Evolutionary conservation across 106 monocot genomes (phyloP).

Genomic region (Dendrobium chrysotoxum): DNA sequence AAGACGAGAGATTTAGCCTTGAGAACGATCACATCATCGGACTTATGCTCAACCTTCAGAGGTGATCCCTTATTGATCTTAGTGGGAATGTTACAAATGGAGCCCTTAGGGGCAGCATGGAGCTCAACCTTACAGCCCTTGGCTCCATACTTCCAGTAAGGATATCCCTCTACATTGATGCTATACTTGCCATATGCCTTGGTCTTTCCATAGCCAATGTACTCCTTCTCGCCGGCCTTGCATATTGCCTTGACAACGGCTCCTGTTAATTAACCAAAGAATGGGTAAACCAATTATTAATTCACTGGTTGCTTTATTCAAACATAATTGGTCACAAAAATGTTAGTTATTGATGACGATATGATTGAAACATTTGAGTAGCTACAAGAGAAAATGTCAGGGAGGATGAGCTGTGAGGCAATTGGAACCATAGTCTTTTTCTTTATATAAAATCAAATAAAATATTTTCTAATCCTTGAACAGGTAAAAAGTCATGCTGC

Average conservation of each 20-base stretch:
- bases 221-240: conserved; percentile 20
- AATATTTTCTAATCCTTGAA: neutral
- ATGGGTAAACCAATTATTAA: neutral
- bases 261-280: conserved; percentile 20
- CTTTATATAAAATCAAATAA: too few species aligned
- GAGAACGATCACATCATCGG: conserved; percentile 24
- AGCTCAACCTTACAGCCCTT: conserved; percentile 34
- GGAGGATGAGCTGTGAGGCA: neutral
- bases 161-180: conserved; percentile 29
- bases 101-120: conserved; percentile 45
- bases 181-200: conserved; percentile 37
- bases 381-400: neutral
- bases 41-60: conserved; percentile 24
- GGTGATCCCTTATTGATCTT: conserved; percentile 26
- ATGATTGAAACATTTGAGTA: neutral
- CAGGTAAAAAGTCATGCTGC: neutral
- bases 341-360: neutral
- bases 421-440: neutral
- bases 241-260: conserved; percentile 56
- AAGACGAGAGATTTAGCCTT: conserved; percentile 40
- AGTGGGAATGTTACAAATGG: conserved; percentile 39
- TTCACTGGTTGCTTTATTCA: neutral
- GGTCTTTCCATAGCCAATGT: conserved; percentile 33
- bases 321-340: neutral
- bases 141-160: conserved; percentile 37